These are phyloP conservation scores for Theileria sp. DNA, from an alignment of 169 alveolate species.

Conservation along the genomic window DNA sequence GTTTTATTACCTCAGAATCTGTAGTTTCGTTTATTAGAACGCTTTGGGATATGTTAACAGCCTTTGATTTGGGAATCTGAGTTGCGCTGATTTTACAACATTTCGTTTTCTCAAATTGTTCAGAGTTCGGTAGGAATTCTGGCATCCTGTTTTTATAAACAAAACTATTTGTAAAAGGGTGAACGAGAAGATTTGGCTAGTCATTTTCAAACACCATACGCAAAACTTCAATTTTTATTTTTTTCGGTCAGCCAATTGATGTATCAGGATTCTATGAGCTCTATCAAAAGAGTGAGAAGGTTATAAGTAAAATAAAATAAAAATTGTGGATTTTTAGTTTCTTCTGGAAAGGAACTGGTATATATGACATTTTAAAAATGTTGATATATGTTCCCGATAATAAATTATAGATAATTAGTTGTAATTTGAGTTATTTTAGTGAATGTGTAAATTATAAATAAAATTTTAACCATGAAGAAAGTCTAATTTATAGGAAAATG, in stretches of 20 bases:
- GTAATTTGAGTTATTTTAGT: not conserved
- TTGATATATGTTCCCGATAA: not conserved
- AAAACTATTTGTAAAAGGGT: not conserved
- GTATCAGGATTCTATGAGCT: not conserved
- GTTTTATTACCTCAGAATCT: conserved; percentile 10
- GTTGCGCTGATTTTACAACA: not conserved
- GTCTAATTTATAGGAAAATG: not conserved
- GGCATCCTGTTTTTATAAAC: not conserved
- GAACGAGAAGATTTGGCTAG: not conserved
- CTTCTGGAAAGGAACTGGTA: not conserved
- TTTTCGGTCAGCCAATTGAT: not conserved
- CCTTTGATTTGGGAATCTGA: conserved; percentile 1
- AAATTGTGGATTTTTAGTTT: not conserved
- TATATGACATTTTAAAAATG: not conserved
- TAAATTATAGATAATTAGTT: too few species aligned
- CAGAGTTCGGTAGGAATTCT: not conserved
- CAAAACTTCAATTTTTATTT: not conserved
- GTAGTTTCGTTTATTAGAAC: conserved; percentile 11
- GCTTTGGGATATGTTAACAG: not conserved
- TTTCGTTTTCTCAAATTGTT: not conserved
- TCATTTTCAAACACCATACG: not conserved
- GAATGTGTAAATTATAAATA: not conserved
- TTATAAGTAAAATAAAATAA: too few species aligned
- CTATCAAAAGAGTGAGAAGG: not conserved
- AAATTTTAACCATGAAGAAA: not conserved